These are phyloP conservation scores for Vickermania ingenoplastis DNA, from an alignment of 208 protist genomes.

Conservation along the genomic window DNA sequence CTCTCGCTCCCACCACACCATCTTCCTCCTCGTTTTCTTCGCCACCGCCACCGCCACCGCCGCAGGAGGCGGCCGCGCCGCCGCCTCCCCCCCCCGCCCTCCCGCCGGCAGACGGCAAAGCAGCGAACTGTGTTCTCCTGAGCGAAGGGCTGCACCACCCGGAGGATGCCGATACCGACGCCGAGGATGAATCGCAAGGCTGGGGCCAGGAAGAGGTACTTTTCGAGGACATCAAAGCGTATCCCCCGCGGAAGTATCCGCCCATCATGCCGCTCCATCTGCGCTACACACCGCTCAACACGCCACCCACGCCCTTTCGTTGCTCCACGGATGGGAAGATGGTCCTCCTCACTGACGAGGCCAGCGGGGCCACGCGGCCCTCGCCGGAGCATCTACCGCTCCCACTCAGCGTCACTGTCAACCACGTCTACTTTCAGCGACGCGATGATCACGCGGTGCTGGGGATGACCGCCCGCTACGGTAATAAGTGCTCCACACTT, in stretches of 20 bases:
- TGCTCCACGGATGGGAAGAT: conserved; percentile 50
- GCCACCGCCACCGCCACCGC: conserved; percentile 3
- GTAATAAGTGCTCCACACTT: conserved; percentile 86
- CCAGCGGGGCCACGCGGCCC: conserved; percentile 15
- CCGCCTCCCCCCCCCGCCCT: background rate
- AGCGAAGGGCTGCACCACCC: conserved; percentile 63
- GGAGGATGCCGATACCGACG: conserved; percentile 62
- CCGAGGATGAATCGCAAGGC: conserved; percentile 65
- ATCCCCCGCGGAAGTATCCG: conserved; percentile 79
- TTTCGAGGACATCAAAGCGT: conserved; percentile 75
- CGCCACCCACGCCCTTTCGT: conserved; percentile 80
- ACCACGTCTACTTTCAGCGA: conserved; percentile 90
- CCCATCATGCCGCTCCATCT: conserved; percentile 85
- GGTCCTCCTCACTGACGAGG: conserved; percentile 29
- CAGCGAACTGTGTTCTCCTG: conserved; percentile 58
- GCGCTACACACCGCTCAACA: conserved; percentile 87
- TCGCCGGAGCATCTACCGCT: conserved; percentile 72
- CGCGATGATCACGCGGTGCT: conserved; percentile 81
- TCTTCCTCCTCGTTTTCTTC: background rate
- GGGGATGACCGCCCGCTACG: conserved; percentile 80
- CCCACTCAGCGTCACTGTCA: conserved; percentile 85
- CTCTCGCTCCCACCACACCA: conserved; percentile 24
- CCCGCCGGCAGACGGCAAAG: conserved; percentile 35
- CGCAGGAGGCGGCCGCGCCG: conserved; percentile 4
- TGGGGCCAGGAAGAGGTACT: conserved; percentile 76